These are phyloP conservation scores for Aspergillus coremiiformis DNA, from an alignment of 495 filamentous ascomycete genomes.

Conservation along the genomic window DNA sequence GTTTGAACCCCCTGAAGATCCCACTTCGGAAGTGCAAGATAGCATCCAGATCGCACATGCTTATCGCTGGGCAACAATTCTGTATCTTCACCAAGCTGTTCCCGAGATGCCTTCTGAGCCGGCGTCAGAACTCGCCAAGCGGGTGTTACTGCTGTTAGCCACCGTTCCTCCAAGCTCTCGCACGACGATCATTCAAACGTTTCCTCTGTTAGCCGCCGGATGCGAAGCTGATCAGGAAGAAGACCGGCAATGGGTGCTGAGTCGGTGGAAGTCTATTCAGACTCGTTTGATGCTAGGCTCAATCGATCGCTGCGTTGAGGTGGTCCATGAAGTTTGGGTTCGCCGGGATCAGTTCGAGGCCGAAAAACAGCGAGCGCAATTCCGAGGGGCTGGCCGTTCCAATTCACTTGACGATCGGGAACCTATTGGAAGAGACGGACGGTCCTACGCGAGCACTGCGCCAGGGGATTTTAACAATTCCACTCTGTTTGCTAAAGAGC, in stretches of 20 bases:
- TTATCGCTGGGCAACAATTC: slow-evolving; percentile 67
- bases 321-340: slow-evolving; percentile 66
- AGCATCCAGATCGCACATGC: slow-evolving; percentile 66
- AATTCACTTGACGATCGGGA: slow-evolving; percentile 10
- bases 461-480: not conserved
- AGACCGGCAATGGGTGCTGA: slow-evolving; percentile 61
- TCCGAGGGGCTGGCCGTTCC: slow-evolving; percentile 7
- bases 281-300: slow-evolving; percentile 63
- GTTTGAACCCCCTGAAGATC: slow-evolving; percentile 61
- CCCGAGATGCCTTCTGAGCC: slow-evolving; percentile 61
- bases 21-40: slow-evolving; percentile 56
- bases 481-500: slow-evolving; percentile 8
- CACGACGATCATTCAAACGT: slow-evolving; percentile 69
- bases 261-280: slow-evolving; percentile 58
- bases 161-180: slow-evolving; percentile 57
- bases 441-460: slow-evolving; percentile 3
- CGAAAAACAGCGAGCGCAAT: slow-evolving; percentile 20
- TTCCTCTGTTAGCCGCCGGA: slow-evolving; percentile 64
- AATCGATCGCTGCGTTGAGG: slow-evolving; percentile 66
- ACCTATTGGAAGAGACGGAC: slow-evolving; percentile 1
- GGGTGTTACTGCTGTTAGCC: slow-evolving; percentile 53
- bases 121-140: slow-evolving; percentile 53
- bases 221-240: slow-evolving; percentile 56
- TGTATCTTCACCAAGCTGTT: slow-evolving; percentile 72
- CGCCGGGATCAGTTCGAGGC: slow-evolving; percentile 44